Percentiles rank a stretch among this genome's conserved stretches.
Evolutionary conservation across 257 asterid species (phyloP).

Genomic region (Lycium barbarum): DNA sequence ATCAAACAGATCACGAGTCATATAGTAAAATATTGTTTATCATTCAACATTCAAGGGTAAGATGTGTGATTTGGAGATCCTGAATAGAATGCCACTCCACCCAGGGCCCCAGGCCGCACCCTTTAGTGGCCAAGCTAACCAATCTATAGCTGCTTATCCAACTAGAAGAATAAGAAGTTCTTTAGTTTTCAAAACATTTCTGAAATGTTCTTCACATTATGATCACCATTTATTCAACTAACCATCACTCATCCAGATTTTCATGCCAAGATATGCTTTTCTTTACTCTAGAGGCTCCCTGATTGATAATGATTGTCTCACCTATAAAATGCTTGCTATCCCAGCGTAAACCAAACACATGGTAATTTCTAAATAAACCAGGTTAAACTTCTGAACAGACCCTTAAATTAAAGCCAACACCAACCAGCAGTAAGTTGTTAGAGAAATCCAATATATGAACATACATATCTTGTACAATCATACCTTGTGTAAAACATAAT

Average conservation of each 20-base stretch:
- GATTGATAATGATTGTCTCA: background rate
- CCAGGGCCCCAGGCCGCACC: background rate
- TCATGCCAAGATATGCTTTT: constrained; percentile 12
- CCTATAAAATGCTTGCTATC: constrained; percentile 4
- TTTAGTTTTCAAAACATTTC: background rate
- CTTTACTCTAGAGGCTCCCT: background rate
- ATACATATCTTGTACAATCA: constrained; percentile 7
- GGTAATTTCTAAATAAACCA: background rate
- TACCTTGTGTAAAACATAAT: background rate
- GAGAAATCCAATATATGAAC: constrained; percentile 17
- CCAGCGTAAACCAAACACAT: background rate
- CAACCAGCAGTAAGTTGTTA: background rate
- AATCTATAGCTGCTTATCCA: constrained; percentile 1
- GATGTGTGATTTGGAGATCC: background rate
- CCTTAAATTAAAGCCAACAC: background rate
- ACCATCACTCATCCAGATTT: background rate
- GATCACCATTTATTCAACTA: background rate
- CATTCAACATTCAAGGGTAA: constrained; percentile 22
- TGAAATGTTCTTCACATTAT: background rate
- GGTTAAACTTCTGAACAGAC: background rate
- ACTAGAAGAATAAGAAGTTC: constrained; percentile 24
- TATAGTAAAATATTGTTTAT: background rate
- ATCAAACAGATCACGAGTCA: background rate
- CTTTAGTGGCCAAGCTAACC: constrained; percentile 3
- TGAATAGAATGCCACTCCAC: background rate